Evolutionary conservation across 1,284 basidiomycete genomes (phyloP).

Genomic region (Ceratobasidium sp.): DNA sequence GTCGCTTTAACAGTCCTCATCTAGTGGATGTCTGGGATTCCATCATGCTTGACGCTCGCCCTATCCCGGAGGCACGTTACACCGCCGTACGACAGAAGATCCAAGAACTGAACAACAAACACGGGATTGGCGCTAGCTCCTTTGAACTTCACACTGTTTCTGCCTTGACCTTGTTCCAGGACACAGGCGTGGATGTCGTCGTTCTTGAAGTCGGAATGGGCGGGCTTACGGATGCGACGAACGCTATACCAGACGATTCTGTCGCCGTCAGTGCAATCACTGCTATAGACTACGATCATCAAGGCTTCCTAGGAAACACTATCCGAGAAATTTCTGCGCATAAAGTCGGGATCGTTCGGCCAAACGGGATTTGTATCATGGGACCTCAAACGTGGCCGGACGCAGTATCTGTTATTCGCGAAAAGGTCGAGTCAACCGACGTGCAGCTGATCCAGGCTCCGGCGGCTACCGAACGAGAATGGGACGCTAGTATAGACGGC

Average conservation of each 20-base stretch:
- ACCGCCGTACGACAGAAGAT: slow-evolving; percentile 64
- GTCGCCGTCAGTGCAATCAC: slow-evolving; percentile 86
- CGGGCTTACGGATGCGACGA: slow-evolving; percentile 93
- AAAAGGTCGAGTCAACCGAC: slow-evolving; percentile 60
- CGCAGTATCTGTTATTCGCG: slow-evolving; percentile 62
- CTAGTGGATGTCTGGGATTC: slow-evolving; percentile 84
- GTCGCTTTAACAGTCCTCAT: slow-evolving; percentile 94
- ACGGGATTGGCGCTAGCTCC: slow-evolving; percentile 67
- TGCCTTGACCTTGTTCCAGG: slow-evolving; percentile 80
- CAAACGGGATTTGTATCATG: slow-evolving; percentile 70
- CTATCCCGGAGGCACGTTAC: slow-evolving; percentile 69
- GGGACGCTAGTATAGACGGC: slow-evolving; percentile 56
- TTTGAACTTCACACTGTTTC: slow-evolving; percentile 91
- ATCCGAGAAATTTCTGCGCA: slow-evolving; percentile 81
- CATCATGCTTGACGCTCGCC: slow-evolving; percentile 74
- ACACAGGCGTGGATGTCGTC: slow-evolving; percentile 77
- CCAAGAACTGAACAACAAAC: slow-evolving; percentile 63
- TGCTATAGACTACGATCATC: slow-evolving; percentile 92
- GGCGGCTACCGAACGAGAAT: slow-evolving; percentile 56
- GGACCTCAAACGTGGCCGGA: slow-evolving; percentile 73
- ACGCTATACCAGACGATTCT: slow-evolving; percentile 78
- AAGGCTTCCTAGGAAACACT: slow-evolving; percentile 86
- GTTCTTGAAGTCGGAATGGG: slow-evolving; percentile 97
- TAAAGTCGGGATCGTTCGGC: slow-evolving; percentile 86
- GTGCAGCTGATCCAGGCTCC: slow-evolving; percentile 60